A percentile compares a stretch with the other conserved stretches of the same genome.
Conservation (phyloP, 805 yeast genomes). For the Sugiyamaella qingdaonensis region DNA sequence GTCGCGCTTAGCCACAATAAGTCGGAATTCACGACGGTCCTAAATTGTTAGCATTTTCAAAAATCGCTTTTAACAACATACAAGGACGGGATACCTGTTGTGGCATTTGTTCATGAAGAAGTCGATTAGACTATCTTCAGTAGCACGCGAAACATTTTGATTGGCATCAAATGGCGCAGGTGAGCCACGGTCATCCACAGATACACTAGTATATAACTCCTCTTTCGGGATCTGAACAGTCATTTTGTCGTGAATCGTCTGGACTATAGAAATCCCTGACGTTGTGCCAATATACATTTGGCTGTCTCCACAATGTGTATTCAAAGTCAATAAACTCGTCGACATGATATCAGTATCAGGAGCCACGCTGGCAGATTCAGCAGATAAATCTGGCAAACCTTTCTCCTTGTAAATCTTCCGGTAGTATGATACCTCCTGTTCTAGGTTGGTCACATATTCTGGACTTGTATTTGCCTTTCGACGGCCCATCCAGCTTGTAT, state of each 20-base stretch:
- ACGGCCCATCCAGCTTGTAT: neutral
- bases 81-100: slow-evolving; percentile 11
- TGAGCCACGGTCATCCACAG: neutral
- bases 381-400: neutral
- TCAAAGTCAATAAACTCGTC: neutral
- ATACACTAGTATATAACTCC: slow-evolving; percentile 9
- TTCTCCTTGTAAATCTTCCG: neutral
- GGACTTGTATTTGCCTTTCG: neutral
- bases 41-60: neutral
- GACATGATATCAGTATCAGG: neutral
- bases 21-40: slow-evolving; percentile 3
- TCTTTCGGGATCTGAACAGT: slow-evolving; percentile 13
- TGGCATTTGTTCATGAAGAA: slow-evolving; percentile 9
- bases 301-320: slow-evolving; percentile 2
- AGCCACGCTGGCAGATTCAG: neutral
- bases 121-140: slow-evolving; percentile 4
- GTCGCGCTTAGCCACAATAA: neutral
- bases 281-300: slow-evolving; percentile 10
- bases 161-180: neutral
- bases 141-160: neutral
- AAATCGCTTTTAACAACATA: neutral
- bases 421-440: neutral
- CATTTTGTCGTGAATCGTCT: slow-evolving; percentile 14
- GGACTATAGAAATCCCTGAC: slow-evolving; percentile 14
- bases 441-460: slow-evolving; percentile 5